phyloP scores from a whole-genome alignment of 2,329 filamentous ascomycete species.

The Phoma sp. region DNA sequence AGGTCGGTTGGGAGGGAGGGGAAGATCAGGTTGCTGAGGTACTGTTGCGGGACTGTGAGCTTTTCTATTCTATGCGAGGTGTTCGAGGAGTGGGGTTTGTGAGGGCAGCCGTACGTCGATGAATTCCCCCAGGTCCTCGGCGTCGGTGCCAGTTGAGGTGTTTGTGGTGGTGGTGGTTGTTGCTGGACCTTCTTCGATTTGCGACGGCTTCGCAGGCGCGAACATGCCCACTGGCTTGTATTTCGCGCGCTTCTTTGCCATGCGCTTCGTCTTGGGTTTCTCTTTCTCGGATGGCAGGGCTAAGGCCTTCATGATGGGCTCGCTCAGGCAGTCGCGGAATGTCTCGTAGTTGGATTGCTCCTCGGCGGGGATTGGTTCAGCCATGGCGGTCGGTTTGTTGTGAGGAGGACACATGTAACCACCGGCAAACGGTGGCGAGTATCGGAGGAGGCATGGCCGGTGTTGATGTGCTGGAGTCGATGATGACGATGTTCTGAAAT shows the following conservation, averaged over 20 bases:
- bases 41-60: conserved; percentile 51
- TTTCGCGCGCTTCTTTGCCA: conserved; percentile 41
- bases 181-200: neutral
- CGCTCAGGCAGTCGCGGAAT: conserved; percentile 77
- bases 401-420: neutral
- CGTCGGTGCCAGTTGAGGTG: conserved; percentile 46
- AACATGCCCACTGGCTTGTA: conserved; percentile 20
- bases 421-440: conserved; percentile 7
- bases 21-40: conserved; percentile 75
- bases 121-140: conserved; percentile 78
- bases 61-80: neutral
- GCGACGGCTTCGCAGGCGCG: conserved; percentile 4
- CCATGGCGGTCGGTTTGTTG: conserved; percentile 27
- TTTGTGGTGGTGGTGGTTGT: conserved; percentile 9
- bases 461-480: conserved; percentile 21
- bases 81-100: neutral
- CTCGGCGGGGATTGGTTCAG: conserved; percentile 41
- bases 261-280: conserved; percentile 53
- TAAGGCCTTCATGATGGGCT: conserved; percentile 69
- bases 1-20: conserved; percentile 66
- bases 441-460: conserved; percentile 16
- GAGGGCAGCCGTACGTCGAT: conserved; percentile 61
- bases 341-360: conserved; percentile 65
- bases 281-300: conserved; percentile 52
- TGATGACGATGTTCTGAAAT: conserved; percentile 30